Percentiles rank a stretch among this genome's conserved stretches.
Conservation (phyloP, 2,329 filamentous ascomycete genomes). For the Colletotrichum filicis region DNA sequence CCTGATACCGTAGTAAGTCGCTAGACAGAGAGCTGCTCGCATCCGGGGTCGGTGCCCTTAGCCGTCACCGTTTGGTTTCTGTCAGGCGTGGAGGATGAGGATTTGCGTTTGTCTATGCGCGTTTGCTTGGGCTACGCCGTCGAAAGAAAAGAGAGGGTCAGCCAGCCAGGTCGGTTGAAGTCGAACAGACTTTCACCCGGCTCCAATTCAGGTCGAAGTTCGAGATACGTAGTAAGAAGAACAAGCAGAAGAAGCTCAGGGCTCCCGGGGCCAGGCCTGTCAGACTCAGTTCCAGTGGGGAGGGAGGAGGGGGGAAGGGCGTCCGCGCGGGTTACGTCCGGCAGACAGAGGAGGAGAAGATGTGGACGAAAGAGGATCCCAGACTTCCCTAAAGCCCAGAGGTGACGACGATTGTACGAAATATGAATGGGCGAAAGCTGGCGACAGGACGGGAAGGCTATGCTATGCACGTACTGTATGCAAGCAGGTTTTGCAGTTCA, state of each 20-base stretch:
- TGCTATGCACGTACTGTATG: constrained; percentile 28
- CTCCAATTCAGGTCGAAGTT: constrained; percentile 12
- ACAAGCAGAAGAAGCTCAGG: neutral
- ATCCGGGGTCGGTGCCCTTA: constrained; percentile 28
- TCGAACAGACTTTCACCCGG: constrained; percentile 17
- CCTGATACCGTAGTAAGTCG: too few species aligned
- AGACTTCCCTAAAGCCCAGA: neutral
- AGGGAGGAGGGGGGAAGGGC: neutral
- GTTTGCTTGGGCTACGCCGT: constrained; percentile 24
- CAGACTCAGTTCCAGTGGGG: constrained; percentile 16
- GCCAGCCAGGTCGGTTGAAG: neutral
- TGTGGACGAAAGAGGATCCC: neutral
- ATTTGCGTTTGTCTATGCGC: constrained; percentile 30
- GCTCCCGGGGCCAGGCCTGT: constrained; percentile 29
- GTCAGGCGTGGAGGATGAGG: constrained; percentile 21
- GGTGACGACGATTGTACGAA: constrained; percentile 32
- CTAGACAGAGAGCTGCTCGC: neutral
- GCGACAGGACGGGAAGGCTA: constrained; percentile 28
- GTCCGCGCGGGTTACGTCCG: constrained; percentile 29
- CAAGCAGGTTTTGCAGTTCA: constrained; percentile 36
- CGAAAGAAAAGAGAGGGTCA: constrained; percentile 1
- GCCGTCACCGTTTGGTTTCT: constrained; percentile 17
- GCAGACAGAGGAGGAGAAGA: constrained; percentile 7
- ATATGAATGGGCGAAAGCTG: constrained; percentile 24
- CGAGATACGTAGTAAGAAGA: neutral